Base-by-base conservation (phyloP, 2,329 filamentous ascomycete species). In the Pyricularia grisea region DNA sequence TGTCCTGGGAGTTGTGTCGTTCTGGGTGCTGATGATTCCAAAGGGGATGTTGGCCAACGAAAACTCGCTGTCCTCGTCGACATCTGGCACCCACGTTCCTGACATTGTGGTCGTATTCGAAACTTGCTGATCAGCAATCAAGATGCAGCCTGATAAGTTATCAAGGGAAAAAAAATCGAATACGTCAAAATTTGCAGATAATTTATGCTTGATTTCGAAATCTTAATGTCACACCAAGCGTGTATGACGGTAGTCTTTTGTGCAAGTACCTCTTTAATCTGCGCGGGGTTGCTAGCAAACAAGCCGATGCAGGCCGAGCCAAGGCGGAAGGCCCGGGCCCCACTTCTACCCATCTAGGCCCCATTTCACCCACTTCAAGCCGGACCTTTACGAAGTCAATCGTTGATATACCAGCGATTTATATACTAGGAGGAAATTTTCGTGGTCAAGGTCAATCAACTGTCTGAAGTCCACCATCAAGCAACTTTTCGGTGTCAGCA, bases 31-130 rank as follows among this genome's bases (percentile, higher is more conserved):
- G 73, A 93, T 90, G 78, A 93, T 88, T 71, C 91, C 91, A 74
- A 93, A 93, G 1, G 91, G 91, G 68, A 93, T 87, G 76, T 93
- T 93, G 72, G 87, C 84, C 67, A 93, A 81, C 14, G 90, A 92
- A 79, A 93, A 93, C 74, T 88, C 87, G 69, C 86, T 89, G 69
- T 82, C 80, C 68, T 74, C 69, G 20, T 81, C 80, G 65, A 75
- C 70, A 36, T 70, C 70, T 10, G 73, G 71, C 10, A 76, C 73
- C 76, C 76, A 77, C 1, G 76, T 75, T 12, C 64, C 68, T 20
- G 68, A 36, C 70, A 73, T 73, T 10, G 25, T 61, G 20, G 42
- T n/a, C 42, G 20, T 2, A n/a, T 20, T 50, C 42, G 2, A n/a
- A 9, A 20, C n/a, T 50, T 50, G 6, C 1, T 50, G 42, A 7